Percentiles rank a stretch among this genome's conserved stretches.
Conservation (phyloP, 108 stramenopile species). For the Skeletonema marinoi region DNA sequence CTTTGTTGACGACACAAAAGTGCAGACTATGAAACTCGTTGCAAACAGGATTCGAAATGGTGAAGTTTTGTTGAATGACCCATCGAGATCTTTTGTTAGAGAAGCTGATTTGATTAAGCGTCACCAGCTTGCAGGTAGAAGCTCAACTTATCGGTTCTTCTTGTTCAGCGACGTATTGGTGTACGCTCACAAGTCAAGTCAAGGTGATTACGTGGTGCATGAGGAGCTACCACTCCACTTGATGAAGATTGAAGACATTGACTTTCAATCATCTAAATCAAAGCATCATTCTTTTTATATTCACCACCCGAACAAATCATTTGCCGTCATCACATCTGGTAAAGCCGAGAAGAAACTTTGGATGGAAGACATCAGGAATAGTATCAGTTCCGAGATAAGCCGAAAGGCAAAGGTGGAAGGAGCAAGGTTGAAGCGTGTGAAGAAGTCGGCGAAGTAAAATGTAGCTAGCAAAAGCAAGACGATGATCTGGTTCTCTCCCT, state of each 20-base stretch:
- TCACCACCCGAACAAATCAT: slow-evolving; percentile 92
- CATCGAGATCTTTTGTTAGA: slow-evolving; percentile 75
- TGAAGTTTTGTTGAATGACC: slow-evolving; percentile 79
- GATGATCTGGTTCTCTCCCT: not conserved
- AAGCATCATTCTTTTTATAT: slow-evolving; percentile 78
- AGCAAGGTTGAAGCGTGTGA: slow-evolving; percentile 19
- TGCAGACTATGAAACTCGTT: slow-evolving; percentile 67
- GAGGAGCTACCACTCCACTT: slow-evolving; percentile 84
- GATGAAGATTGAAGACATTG: slow-evolving; percentile 86
- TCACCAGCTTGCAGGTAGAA: slow-evolving; percentile 74
- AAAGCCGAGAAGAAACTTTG: slow-evolving; percentile 58
- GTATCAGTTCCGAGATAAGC: slow-evolving; percentile 45
- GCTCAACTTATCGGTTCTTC: slow-evolving; percentile 86
- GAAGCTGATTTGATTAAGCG: slow-evolving; percentile 89
- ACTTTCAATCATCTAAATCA: slow-evolving; percentile 31
- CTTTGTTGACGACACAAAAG: slow-evolving; percentile 46
- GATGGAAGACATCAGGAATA: slow-evolving; percentile 58
- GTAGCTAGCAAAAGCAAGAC: not conserved
- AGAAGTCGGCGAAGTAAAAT: not conserved
- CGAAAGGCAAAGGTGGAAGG: slow-evolving; percentile 46
- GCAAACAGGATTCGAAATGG: slow-evolving; percentile 74
- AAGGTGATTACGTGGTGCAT: slow-evolving; percentile 67
- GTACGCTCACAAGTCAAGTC: slow-evolving; percentile 44
- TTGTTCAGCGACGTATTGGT: slow-evolving; percentile 86
- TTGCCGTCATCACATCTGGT: slow-evolving; percentile 71